Conservation (phyloP, 2,329 filamentous ascomycete species). For the Corynespora cassiicola region DNA sequence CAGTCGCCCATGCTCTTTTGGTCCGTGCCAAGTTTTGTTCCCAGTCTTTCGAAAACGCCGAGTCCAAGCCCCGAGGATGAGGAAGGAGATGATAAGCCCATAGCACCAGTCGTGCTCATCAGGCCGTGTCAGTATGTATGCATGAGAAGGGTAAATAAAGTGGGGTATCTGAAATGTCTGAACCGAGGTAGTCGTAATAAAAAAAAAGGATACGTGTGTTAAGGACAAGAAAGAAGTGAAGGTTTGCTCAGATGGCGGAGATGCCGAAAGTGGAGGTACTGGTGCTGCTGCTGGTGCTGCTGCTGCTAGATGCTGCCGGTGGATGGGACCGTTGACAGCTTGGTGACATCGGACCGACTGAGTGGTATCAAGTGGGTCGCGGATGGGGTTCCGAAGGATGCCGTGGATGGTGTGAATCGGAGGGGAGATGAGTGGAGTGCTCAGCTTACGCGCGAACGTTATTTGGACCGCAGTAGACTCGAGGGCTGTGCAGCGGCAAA, state of each 20-base stretch:
- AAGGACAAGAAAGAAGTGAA: conserved; percentile 28
- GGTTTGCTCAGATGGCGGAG: conserved; percentile 17
- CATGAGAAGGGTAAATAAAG: no score
- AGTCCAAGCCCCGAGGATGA: no score
- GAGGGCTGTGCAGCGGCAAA: conserved; percentile 21
- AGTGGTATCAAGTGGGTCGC: neutral
- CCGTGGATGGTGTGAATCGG: conserved; percentile 18
- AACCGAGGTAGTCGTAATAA: no score
- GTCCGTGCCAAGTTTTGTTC: no score
- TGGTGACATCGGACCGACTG: no score
- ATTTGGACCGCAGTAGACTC: conserved; percentile 18
- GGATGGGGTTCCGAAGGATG: conserved; percentile 4
- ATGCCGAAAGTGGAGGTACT: conserved; percentile 2
- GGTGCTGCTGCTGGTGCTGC: conserved; percentile 1
- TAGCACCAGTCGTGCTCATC: no score
- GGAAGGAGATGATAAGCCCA: no score
- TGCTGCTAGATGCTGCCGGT: conserved; percentile 1
- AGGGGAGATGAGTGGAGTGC: conserved; percentile 10
- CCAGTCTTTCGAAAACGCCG: no score
- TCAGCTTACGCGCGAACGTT: conserved; percentile 15
- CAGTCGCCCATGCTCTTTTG: no score
- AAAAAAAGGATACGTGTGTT: conserved; percentile 10
- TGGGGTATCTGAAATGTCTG: no score
- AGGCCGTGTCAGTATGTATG: no score
- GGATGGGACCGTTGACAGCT: no score